A percentile compares a stretch with the other conserved stretches of the same genome.
Conservation (phyloP, 768 basidiomycete genomes). For the Dioszegia aurantiaca region DNA sequence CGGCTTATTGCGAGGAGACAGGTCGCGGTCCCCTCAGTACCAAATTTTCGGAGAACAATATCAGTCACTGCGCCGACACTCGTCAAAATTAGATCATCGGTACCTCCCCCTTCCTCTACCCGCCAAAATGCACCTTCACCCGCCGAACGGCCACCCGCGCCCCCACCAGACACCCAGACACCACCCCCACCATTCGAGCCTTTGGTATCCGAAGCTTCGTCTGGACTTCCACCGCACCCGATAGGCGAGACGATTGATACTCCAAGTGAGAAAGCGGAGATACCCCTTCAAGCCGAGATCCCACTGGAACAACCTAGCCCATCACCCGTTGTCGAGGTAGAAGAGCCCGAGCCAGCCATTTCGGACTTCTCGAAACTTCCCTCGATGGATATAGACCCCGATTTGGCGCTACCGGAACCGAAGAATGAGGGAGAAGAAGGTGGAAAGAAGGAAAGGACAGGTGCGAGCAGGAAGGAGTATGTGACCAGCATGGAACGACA, state of each 20-base stretch:
- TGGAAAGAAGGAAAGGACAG: conserved; percentile 32
- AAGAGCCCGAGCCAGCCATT: neutral
- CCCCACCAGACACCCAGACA: conserved; percentile 24
- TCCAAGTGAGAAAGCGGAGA: neutral
- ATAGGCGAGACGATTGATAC: neutral
- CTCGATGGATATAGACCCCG: conserved; percentile 51
- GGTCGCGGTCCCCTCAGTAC: neutral
- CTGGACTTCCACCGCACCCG: conserved; percentile 9
- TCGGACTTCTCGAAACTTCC: conserved; percentile 35
- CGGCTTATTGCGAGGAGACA: conserved; percentile 1
- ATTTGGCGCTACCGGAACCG: conserved; percentile 30
- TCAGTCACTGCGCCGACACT: conserved; percentile 18
- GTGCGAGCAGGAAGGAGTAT: conserved; percentile 63
- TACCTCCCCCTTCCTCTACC: conserved; percentile 14
- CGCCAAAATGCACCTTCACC: conserved; percentile 31
- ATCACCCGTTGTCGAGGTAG: neutral
- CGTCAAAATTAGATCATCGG: conserved; percentile 30
- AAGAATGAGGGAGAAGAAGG: conserved; percentile 17
- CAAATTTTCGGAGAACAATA: conserved; percentile 15
- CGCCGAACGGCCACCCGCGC: conserved; percentile 42
- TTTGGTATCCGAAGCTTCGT: conserved; percentile 18
- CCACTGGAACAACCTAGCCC: conserved; percentile 18
- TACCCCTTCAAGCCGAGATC: neutral
- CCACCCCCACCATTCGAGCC: conserved; percentile 30
- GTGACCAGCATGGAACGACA: conserved; percentile 74